Percentiles rank a stretch among this genome's conserved stretches.
These are phyloP conservation scores for Spiromyces aspiralis DNA, from an alignment of 371 early-diverging fungal species.

Conservation along the genomic window DNA sequence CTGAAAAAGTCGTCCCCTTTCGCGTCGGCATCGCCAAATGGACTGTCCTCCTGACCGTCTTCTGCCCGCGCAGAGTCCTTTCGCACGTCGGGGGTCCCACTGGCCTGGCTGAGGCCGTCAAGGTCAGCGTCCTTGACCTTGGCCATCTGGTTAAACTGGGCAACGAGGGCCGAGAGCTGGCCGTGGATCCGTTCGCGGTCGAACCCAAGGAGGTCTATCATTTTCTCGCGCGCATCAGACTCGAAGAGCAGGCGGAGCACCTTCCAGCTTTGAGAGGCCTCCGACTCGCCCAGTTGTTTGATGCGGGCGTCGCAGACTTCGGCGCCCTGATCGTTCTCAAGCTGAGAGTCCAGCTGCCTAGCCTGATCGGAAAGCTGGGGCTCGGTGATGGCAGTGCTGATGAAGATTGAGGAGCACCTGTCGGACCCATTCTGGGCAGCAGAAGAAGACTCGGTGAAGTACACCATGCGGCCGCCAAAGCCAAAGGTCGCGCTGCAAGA, in stretches of 20 bases:
- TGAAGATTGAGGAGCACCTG: slow-evolving; percentile 29
- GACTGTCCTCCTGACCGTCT: background rate
- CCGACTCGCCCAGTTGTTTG: slow-evolving; percentile 20
- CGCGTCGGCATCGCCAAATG: slow-evolving; percentile 10
- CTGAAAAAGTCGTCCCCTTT: slow-evolving; percentile 20
- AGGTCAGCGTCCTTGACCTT: background rate
- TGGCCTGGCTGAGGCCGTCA: background rate
- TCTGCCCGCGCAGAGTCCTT: no score
- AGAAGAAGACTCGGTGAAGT: slow-evolving; percentile 35
- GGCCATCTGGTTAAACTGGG: background rate
- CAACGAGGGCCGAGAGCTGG: slow-evolving; percentile 9
- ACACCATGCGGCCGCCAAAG: slow-evolving; percentile 76
- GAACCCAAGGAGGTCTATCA: slow-evolving; percentile 74
- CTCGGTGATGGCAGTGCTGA: slow-evolving; percentile 34
- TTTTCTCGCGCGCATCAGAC: slow-evolving; percentile 55
- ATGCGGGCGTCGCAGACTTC: slow-evolving; percentile 28
- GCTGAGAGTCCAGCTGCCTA: slow-evolving; percentile 12
- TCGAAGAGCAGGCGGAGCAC: slow-evolving; percentile 71
- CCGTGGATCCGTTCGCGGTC: slow-evolving; percentile 40
- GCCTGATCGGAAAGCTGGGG: slow-evolving; percentile 21
- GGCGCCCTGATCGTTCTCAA: slow-evolving; percentile 13
- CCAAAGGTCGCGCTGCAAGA: slow-evolving; percentile 82
- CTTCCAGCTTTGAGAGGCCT: slow-evolving; percentile 44
- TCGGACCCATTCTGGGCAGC: slow-evolving; percentile 17
- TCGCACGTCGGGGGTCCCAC: no score